phyloP scores from a whole-genome alignment of 768 basidiomycete species.

The Naematelia aurantialba region DNA sequence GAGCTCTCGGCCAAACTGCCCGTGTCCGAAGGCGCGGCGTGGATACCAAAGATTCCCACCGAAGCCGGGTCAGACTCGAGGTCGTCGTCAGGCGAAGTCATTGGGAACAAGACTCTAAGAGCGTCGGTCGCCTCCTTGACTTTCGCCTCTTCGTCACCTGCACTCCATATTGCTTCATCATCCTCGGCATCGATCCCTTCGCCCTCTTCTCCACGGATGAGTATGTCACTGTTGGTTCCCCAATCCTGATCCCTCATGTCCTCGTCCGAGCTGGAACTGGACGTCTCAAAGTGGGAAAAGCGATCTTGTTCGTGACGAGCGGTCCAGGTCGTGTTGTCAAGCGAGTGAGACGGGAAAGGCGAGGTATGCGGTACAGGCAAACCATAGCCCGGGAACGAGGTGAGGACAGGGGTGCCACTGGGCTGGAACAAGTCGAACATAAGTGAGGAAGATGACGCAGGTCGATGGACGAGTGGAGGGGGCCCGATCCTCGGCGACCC shows the following conservation, averaged over 20 bases:
- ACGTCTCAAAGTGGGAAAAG: constrained; percentile 25
- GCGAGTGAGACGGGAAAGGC: constrained; percentile 43
- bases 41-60: no score
- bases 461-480: constrained; percentile 15
- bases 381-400: constrained; percentile 7
- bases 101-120: constrained; percentile 34
- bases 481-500: no score
- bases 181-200: constrained; percentile 13
- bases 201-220: constrained; percentile 10
- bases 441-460: no score
- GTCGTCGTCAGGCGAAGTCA: constrained; percentile 24
- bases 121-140: constrained; percentile 44
- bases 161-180: constrained; percentile 35
- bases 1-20: constrained; percentile 16
- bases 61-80: no score
- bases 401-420: constrained; percentile 14
- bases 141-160: constrained; percentile 34
- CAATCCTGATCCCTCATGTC: constrained; percentile 36
- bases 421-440: constrained; percentile 19
- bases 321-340: constrained; percentile 44
- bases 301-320: constrained; percentile 26
- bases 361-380: constrained; percentile 30
- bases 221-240: constrained; percentile 27
- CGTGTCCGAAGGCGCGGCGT: constrained; percentile 19
- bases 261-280: constrained; percentile 38